Conservation (phyloP, 305 asterid species). For the Fraxinus dipetala region DNA sequence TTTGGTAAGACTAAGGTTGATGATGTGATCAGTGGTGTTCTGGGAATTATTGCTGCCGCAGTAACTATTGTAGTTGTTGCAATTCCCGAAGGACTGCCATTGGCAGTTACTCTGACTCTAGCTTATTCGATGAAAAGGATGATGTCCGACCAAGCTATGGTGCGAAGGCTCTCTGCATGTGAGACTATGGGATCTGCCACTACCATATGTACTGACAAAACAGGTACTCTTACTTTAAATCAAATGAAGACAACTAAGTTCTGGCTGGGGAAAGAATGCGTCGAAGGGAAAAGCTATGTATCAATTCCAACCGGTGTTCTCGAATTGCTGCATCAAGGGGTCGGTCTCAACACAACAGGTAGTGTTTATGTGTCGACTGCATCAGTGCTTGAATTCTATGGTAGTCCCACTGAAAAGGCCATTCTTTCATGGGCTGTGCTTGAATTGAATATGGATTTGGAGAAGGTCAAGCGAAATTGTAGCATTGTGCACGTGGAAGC, state of each 20-base stretch:
- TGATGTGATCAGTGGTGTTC: slow-evolving; percentile 27
- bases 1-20: slow-evolving; percentile 16
- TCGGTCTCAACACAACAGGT: slow-evolving; percentile 39
- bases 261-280: slow-evolving; percentile 30
- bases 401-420: slow-evolving; percentile 46
- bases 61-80: slow-evolving; percentile 35
- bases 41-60: slow-evolving; percentile 30
- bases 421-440: slow-evolving; percentile 35
- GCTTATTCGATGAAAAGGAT: slow-evolving; percentile 44
- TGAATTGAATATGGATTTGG: slow-evolving; percentile 27
- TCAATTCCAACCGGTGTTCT: slow-evolving; percentile 18
- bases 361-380: slow-evolving; percentile 27
- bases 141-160: slow-evolving; percentile 40
- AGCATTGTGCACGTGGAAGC: slow-evolving; percentile 29
- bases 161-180: slow-evolving; percentile 36
- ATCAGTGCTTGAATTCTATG: slow-evolving; percentile 40
- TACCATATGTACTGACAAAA: slow-evolving; percentile 37
- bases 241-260: slow-evolving; percentile 27
- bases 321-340: slow-evolving; percentile 27
- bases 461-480: slow-evolving; percentile 20
- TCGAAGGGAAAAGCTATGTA: background rate
- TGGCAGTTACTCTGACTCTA: slow-evolving; percentile 37
- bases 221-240: slow-evolving; percentile 39
- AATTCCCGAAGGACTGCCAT: slow-evolving; percentile 39
- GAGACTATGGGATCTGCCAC: slow-evolving; percentile 48